Evolutionary conservation across 1,139 yeast species (phyloP).

Genomic region (Hansenula sp.): DNA sequence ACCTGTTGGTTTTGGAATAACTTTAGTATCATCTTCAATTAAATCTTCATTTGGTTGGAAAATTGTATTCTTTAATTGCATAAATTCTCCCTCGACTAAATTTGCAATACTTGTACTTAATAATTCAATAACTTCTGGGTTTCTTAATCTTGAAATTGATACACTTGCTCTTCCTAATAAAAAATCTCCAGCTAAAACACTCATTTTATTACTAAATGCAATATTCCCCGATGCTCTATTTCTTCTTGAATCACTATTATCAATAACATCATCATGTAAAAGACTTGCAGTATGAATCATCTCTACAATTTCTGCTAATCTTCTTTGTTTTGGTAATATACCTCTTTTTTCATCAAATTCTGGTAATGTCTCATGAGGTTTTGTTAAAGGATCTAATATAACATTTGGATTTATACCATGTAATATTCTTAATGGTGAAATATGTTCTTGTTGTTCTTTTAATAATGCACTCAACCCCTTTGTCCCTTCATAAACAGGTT

Average conservation of each 20-base stretch:
- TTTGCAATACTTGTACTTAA: constrained; percentile 95
- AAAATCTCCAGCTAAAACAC: constrained; percentile 95
- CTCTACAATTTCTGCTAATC: constrained; percentile 95
- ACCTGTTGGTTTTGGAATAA: constrained; percentile 59
- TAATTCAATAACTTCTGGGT: constrained; percentile 95
- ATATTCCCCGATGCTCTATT: constrained; percentile 89
- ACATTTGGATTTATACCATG: constrained; percentile 86
- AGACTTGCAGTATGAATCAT: constrained; percentile 98
- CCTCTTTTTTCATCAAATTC: constrained; percentile 56
- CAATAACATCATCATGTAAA: constrained; percentile 96
- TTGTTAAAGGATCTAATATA: constrained; percentile 75
- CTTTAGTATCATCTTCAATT: constrained; percentile 44
- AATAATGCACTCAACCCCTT: constrained; percentile 17
- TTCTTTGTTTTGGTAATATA: constrained; percentile 87
- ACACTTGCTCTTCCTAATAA: constrained; percentile 94
- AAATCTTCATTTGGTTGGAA: constrained; percentile 44
- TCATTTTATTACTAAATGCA: constrained; percentile 96
- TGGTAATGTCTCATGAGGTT: constrained; percentile 73
- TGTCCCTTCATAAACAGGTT: constrained; percentile 50
- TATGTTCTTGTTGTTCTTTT: constrained; percentile 29
- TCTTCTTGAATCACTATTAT: constrained; percentile 83
- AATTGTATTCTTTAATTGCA: constrained; percentile 94
- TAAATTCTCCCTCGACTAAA: constrained; percentile 95
- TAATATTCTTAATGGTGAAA: constrained; percentile 77
- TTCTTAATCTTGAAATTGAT: constrained; percentile 85